Conservation (phyloP, 1,284 basidiomycete species). For the Phlebopus sp. region DNA sequence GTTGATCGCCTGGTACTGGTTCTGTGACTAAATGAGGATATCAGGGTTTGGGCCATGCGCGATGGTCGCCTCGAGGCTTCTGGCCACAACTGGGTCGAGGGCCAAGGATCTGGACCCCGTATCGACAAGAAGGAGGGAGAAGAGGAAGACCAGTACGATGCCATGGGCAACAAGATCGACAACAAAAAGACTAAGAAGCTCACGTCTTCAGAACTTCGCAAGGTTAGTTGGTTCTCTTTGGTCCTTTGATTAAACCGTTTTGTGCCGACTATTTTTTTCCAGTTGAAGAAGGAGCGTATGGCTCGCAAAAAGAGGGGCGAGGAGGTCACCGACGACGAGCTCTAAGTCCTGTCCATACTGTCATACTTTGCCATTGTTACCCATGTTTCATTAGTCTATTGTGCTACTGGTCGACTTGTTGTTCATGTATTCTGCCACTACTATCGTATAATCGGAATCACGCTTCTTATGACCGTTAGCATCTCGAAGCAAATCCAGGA, state of each 20-base stretch:
- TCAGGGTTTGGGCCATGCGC: conserved; percentile 90
- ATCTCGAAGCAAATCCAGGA: too few relatives aligned
- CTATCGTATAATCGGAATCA: conserved; percentile 16
- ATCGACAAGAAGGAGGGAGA: conserved; percentile 89
- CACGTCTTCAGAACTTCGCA: conserved; percentile 77
- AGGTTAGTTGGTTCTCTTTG: conserved; percentile 34
- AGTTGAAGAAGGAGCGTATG: conserved; percentile 93
- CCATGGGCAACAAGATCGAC: conserved; percentile 95
- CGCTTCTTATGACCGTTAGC: conserved; percentile 5
- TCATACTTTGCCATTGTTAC: conserved; percentile 5
- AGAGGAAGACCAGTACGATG: conserved; percentile 88
- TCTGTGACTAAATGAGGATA: conserved; percentile 3
- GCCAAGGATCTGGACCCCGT: conserved; percentile 87
- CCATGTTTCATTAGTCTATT: conserved; percentile 18
- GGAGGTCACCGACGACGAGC: conserved; percentile 71
- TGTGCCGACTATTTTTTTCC: conserved; percentile 12
- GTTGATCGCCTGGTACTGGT: conserved; percentile 26
- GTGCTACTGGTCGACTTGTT: conserved; percentile 15
- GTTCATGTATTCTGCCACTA: conserved; percentile 20
- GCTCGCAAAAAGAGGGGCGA: conserved; percentile 83
- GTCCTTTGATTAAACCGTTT: conserved; percentile 16
- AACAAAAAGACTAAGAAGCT: conserved; percentile 83
- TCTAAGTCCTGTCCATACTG: conserved; percentile 34
- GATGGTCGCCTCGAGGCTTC: conserved; percentile 91
- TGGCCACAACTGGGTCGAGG: conserved; percentile 98